Evolutionary conservation across 2,329 filamentous ascomycete genomes (phyloP).

Genomic region (Colletotrichum musicola): DNA sequence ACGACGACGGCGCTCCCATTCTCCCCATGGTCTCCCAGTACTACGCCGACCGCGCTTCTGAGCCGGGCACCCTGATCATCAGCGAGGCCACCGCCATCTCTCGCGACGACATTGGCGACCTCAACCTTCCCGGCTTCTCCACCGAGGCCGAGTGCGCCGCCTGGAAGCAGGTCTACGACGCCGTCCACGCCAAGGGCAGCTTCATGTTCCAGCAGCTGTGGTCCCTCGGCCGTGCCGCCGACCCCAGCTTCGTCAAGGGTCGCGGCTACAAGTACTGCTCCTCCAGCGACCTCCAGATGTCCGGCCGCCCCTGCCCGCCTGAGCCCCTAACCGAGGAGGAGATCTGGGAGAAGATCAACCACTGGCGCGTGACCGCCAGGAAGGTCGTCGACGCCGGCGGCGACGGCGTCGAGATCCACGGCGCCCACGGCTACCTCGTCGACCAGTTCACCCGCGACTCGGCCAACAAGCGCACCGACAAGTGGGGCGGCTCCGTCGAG

Average conservation of each 20-base stretch:
- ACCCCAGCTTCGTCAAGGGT: slow-evolving; percentile 33
- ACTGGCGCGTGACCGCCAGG: slow-evolving; percentile 62
- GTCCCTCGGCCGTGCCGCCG: slow-evolving; percentile 39
- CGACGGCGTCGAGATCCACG: slow-evolving; percentile 68
- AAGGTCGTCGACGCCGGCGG: slow-evolving; percentile 59
- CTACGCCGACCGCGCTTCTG: slow-evolving; percentile 52
- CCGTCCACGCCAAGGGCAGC: slow-evolving; percentile 46
- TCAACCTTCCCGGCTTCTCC: slow-evolving; percentile 59
- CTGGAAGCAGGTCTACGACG: slow-evolving; percentile 46
- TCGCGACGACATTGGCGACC: slow-evolving; percentile 41
- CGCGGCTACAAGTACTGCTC: slow-evolving; percentile 46
- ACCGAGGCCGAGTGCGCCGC: slow-evolving; percentile 44
- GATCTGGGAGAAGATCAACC: slow-evolving; percentile 69
- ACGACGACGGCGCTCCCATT: slow-evolving; percentile 50
- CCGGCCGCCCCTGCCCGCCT: slow-evolving; percentile 39
- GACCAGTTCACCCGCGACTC: slow-evolving; percentile 65
- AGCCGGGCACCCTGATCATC: slow-evolving; percentile 55
- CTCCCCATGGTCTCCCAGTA: slow-evolving; percentile 45
- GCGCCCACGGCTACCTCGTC: slow-evolving; percentile 65
- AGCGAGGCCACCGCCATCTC: slow-evolving; percentile 48
- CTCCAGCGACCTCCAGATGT: slow-evolving; percentile 43
- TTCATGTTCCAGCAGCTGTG: slow-evolving; percentile 45
- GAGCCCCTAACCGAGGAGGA: slow-evolving; percentile 58
- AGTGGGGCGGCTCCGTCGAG: slow-evolving; percentile 65
- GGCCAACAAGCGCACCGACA: slow-evolving; percentile 54